Evolutionary conservation across 495 filamentous ascomycete species (phyloP), one percentile per base, ranked within the genome.

Genomic region (Penicillium maclennaniae): DNA sequence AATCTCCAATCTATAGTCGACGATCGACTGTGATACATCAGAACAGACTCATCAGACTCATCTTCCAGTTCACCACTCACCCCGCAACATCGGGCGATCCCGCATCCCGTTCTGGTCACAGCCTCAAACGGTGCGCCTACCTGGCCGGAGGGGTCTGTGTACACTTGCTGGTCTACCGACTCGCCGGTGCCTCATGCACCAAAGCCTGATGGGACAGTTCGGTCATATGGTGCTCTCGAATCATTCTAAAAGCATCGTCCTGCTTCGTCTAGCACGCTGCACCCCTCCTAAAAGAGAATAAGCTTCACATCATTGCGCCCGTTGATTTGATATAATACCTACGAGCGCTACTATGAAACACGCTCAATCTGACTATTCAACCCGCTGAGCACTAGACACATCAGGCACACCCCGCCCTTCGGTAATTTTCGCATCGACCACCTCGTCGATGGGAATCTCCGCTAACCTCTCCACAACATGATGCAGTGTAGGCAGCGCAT

Each of bases 401-500:
- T 80, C 77, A 6, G 70, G 64, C 28, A 80, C 79, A 1, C 80
- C 79, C 17, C 51, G 59, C 0, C 79, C 77, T 49, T 78, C 70
- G 6, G 79, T 73, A 6, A 83, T 64, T 55, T 77, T 80, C 6
- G 70, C 78, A 12, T 69, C 68, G 15, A 83, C 62, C 43, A 82
- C 55, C 50, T 78, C 74, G 56, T 80, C 80, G 7, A 80, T 62
- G 0, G 78, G 81, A 41, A 85, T 71, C 45, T 81, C 78, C 0
- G 71, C 75, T 53, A 83, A 51, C 23, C 67, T 63, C 38, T 65
- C 62, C 20, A 79, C 61, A 23, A 84, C 65, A 64, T 82, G 78
- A 54, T 84, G 78, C 37, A 83, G 61, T 2, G 79, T 83, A 0
- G 82, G 81, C 45, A 84, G 56, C 17, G 60, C 60, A 25, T 79